Evolutionary conservation across 2,329 filamentous ascomycete species (phyloP), one percentile per base, ranked within the genome.

Genomic region (Talaromyces sp.): DNA sequence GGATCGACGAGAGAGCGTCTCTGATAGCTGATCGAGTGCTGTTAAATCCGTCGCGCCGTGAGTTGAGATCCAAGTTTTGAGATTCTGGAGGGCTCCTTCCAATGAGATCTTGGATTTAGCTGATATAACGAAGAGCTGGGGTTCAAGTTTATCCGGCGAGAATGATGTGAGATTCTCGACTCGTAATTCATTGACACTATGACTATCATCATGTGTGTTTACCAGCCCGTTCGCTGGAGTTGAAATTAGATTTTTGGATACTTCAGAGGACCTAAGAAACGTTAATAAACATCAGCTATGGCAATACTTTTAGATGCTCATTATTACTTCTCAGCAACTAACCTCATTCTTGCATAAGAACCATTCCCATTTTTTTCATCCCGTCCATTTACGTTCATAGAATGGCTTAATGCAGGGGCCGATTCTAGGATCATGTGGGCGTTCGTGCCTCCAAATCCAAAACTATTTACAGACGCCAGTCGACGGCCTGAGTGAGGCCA

Each of bases 361-460:
- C 8, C 41, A 19, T 19, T 45, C 19, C 41, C n/a, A 19, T 19
- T 74, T 65, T 11, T 64, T 8, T 75, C 76, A n/a, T 75, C 75
- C 59, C 73, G 74, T 0, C 76, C 70, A 43, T n/a, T 47, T 25
- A 35, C 57, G 57, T 19, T 11, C 41, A 22, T 22, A 19, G 1
- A 11, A n/a, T 19, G 9, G 3, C 11, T 45, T 8, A 45, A 45
- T 45, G n/a, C 5, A 47, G 31, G 27, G 8, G 35, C 17, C 1
- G n/a, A 25, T 37, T 71, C 69, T 47, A 74, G 19, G 68, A 73
- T 66, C 5, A 61, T 64, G 64, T 78, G 74, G 0, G 73, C 74
- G 63, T 79, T 79, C 0, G 75, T 73, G 7, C 77, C 77, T 27
- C 76, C 77, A 59, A 73, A 76, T 0, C 80, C 81, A 67, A 84